Conservation (phyloP, 345 rosid species). For the Euphorbia tirucalli region DNA sequence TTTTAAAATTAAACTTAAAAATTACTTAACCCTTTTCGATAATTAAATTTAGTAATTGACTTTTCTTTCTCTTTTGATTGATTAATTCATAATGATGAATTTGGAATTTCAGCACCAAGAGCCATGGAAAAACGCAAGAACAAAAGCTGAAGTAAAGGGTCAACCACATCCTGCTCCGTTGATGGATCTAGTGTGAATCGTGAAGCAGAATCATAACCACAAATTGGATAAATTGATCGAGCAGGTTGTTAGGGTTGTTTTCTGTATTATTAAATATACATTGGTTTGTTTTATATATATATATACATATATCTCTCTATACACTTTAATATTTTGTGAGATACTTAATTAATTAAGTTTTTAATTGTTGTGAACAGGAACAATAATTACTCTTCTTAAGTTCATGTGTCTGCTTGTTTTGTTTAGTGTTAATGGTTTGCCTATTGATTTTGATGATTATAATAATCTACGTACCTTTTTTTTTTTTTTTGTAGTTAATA, state of each 20-base stretch:
- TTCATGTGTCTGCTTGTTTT: slow-evolving; percentile 18
- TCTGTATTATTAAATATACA: slow-evolving; percentile 17
- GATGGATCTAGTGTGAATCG: too few relatives aligned
- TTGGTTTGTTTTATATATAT: slow-evolving; percentile 25
- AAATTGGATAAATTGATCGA: slow-evolving; percentile 30
- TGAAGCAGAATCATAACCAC: too few relatives aligned
- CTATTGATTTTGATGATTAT: slow-evolving; percentile 2
- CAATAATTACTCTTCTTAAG: slow-evolving; percentile 16
- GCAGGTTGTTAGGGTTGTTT: slow-evolving; percentile 35
- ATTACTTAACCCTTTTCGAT: neutral
- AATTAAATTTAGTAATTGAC: neutral
- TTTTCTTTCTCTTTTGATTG: neutral
- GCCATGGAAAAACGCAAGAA: slow-evolving; percentile 83
- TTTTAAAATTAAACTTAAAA: too few relatives aligned
- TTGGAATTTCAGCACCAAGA: slow-evolving; percentile 59
- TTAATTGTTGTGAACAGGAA: slow-evolving; percentile 20
- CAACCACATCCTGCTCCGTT: slow-evolving; percentile 35
- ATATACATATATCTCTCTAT: slow-evolving; percentile 17
- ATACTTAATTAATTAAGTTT: neutral
- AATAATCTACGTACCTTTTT: slow-evolving; percentile 9
- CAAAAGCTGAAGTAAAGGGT: slow-evolving; percentile 40
- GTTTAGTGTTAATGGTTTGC: slow-evolving; percentile 22
- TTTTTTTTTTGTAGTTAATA: neutral
- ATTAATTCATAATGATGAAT: neutral
- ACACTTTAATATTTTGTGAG: slow-evolving; percentile 17